Evolutionary conservation across 169 alveolate species (phyloP).

Genomic region (Besnoitia besnoiti): DNA sequence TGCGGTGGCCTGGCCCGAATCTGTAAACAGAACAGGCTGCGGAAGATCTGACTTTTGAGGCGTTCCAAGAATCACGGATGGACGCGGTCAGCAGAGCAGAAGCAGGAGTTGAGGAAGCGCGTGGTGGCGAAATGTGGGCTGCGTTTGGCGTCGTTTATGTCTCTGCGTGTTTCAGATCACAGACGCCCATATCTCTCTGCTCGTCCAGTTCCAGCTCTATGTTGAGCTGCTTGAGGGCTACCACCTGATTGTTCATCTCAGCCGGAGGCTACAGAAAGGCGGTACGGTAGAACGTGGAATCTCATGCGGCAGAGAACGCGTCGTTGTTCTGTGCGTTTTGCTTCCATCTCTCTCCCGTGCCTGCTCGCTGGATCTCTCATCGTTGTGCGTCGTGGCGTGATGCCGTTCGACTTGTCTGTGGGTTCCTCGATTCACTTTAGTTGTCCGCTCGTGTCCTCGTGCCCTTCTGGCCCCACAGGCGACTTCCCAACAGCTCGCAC

Average conservation of each 20-base stretch:
- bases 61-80: too few relatives aligned
- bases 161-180: constrained; percentile 44
- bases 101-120: too few relatives aligned
- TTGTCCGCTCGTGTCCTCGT: neutral
- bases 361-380: neutral
- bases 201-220: constrained; percentile 74
- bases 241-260: constrained; percentile 67
- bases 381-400: neutral
- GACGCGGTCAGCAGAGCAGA: too few relatives aligned
- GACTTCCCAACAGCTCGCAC: constrained; percentile 50
- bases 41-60: too few relatives aligned
- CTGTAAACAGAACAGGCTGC: too few relatives aligned
- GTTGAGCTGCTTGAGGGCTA: constrained; percentile 74
- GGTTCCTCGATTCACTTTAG: neutral
- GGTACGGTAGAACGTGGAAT: constrained; percentile 8
- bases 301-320: too few relatives aligned
- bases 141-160: too few relatives aligned
- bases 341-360: neutral
- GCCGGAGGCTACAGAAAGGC: constrained; percentile 26
- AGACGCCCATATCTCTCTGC: constrained; percentile 70
- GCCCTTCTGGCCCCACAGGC: neutral
- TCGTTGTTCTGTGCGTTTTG: neutral
- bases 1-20: too few relatives aligned
- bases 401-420: neutral
- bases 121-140: too few relatives aligned